Percentiles rank a stretch among this genome's conserved stretches.
phyloP scores from a whole-genome alignment of 805 yeast species.

The Kluyveromyces nonfermentans region DNA sequence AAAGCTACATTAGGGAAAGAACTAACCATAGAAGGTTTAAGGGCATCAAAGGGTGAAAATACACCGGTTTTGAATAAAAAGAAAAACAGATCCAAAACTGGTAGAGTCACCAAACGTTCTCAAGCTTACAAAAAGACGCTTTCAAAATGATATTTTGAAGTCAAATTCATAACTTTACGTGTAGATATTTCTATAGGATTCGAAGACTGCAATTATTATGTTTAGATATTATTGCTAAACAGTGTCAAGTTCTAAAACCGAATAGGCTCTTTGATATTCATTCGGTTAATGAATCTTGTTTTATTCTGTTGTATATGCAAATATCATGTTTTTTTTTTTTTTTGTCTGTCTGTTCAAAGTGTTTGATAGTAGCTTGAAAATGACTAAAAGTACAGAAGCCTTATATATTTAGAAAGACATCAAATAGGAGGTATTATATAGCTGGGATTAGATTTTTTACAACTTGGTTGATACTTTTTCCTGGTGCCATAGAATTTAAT shows the following conservation, averaged over 20 bases:
- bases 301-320: too few relatives aligned
- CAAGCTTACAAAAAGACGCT: slow-evolving; percentile 30
- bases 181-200: background rate
- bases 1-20: slow-evolving; percentile 54
- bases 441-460: too few relatives aligned
- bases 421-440: too few relatives aligned
- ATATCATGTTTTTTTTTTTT: too few relatives aligned
- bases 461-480: background rate
- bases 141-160: background rate
- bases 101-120: slow-evolving; percentile 39
- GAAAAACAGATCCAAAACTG: slow-evolving; percentile 37
- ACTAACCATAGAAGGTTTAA: slow-evolving; percentile 57
- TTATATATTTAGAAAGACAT: too few relatives aligned
- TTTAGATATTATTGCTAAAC: too few relatives aligned
- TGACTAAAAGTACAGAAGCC: background rate
- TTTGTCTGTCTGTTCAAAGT: too few relatives aligned
- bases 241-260: too few relatives aligned
- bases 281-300: background rate
- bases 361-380: too few relatives aligned
- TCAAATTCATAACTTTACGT: background rate
- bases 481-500: background rate
- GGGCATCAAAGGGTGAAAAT: slow-evolving; percentile 64
- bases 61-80: slow-evolving; percentile 52
- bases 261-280: too few relatives aligned
- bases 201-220: too few relatives aligned